These are phyloP conservation scores for Abrus precatorius DNA, from an alignment of 306 rosid genomes.

Conservation along the genomic window DNA sequence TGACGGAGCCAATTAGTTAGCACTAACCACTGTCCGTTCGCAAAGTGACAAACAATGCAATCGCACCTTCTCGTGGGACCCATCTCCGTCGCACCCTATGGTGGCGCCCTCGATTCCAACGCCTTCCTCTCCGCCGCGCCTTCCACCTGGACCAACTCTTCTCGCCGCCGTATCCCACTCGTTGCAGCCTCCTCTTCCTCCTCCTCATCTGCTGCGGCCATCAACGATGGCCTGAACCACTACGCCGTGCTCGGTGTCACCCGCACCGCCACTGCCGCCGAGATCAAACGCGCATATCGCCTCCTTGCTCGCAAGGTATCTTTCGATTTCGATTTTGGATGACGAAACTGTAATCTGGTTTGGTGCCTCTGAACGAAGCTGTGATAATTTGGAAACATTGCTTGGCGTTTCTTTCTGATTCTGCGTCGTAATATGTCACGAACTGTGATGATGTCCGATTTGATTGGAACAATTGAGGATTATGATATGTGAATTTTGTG, in stretches of 20 bases:
- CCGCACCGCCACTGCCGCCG: constrained; percentile 62
- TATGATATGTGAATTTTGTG: background rate
- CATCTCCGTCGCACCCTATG: constrained; percentile 52
- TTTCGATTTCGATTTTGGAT: constrained; percentile 1
- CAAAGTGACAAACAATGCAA: constrained; percentile 61
- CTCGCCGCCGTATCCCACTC: constrained; percentile 44
- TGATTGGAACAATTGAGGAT: background rate
- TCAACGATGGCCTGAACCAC: constrained; percentile 63
- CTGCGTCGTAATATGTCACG: background rate
- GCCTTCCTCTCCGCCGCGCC: constrained; percentile 46
- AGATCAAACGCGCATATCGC: constrained; percentile 89
- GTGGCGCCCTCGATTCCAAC: constrained; percentile 44
- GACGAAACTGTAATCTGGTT: background rate
- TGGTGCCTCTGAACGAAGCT: constrained; percentile 23
- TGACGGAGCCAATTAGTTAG: background rate
- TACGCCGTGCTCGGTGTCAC: constrained; percentile 75
- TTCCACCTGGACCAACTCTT: constrained; percentile 28
- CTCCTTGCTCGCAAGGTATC: constrained; percentile 88
- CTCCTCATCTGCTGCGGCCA: constrained; percentile 52
- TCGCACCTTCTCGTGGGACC: constrained; percentile 72
- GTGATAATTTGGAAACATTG: background rate
- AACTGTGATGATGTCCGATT: constrained; percentile 21
- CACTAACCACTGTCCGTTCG: background rate
- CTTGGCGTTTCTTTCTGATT: background rate
- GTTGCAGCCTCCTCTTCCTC: constrained; percentile 41